These are phyloP conservation scores for Ceratonia siliqua DNA, from an alignment of 306 rosid species.

Conservation along the genomic window DNA sequence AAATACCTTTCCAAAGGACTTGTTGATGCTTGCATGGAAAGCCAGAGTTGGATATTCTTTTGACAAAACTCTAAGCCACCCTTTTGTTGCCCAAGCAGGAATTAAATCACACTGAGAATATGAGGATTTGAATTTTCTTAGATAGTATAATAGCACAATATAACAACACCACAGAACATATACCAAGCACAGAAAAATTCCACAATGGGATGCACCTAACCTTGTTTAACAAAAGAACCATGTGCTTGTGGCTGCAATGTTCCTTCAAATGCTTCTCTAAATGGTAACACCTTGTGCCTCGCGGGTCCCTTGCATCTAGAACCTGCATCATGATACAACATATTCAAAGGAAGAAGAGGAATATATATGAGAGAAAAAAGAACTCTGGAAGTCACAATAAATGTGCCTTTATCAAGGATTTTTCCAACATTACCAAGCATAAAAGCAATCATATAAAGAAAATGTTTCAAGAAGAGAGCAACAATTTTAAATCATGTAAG, in stretches of 20 bases:
- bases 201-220: conserved; percentile 33
- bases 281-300: conserved; percentile 93
- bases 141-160: not conserved
- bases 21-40: conserved; percentile 91
- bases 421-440: conserved; percentile 11
- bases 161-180: not conserved
- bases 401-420: conserved; percentile 7
- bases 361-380: not conserved
- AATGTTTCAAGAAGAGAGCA: not conserved
- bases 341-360: not conserved
- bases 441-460: not conserved
- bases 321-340: conserved; percentile 58
- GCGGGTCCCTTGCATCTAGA: conserved; percentile 93
- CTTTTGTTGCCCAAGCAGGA: conserved; percentile 93
- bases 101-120: conserved; percentile 72
- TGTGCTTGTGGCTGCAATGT: conserved; percentile 85
- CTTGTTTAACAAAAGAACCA: conserved; percentile 90
- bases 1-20: conserved; percentile 92
- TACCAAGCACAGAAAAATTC: not conserved
- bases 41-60: conserved; percentile 91
- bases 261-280: conserved; percentile 93
- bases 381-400: not conserved
- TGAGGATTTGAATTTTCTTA: not conserved
- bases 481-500: not conserved
- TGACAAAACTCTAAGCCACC: conserved; percentile 88